Base-by-base conservation (phyloP, 805 yeast genomes). In the Huiozyma naganishii region DNA sequence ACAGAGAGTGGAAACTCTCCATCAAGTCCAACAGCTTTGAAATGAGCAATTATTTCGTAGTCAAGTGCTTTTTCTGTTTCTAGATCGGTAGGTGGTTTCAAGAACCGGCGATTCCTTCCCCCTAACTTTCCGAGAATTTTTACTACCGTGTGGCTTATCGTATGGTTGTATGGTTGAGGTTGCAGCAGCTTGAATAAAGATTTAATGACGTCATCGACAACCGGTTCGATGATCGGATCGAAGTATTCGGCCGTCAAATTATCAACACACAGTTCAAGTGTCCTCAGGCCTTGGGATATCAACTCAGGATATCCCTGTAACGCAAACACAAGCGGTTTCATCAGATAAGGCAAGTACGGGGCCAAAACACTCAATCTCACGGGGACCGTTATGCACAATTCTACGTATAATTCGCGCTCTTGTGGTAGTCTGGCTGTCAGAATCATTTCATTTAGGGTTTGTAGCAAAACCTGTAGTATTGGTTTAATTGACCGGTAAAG, bases 181-280 rank as follows among this genome's bases (percentile, higher is more conserved):
- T 80, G 80, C 51, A 92, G 65, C 53, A 90, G 92, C 48, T 77
- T 80, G 90, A 96, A 92, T 32, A 92, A 69, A 0, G 97, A 95
- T 34, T 82, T 80, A 86, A 89, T 84, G 1, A 94, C 88, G 52
- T 92, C 97, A 47, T 85, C 94, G 43, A 90, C 80, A 1, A 89
- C 97, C 0, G 99, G 97, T 57, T 89, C 97, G 47, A 92, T 80
- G 58, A 92, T 89, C 2, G 98, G 97, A 55, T 92, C 98, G 62
- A 92, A 88, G 61, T 89, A 92, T 51, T 89, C 95, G 0, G 97
- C 95, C 0, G 97, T 94, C 48, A 92, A 65, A 55, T 94, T 92
- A 56, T 92, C 99, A 27, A 92, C 96, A 59, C 98, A 92, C 6
- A 92, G 71, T 58, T 92, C 99, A 45, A 92, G 74, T 0, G 98